Conservation (phyloP, 768 basidiomycete genomes). For the Terana coerulea region DNA sequence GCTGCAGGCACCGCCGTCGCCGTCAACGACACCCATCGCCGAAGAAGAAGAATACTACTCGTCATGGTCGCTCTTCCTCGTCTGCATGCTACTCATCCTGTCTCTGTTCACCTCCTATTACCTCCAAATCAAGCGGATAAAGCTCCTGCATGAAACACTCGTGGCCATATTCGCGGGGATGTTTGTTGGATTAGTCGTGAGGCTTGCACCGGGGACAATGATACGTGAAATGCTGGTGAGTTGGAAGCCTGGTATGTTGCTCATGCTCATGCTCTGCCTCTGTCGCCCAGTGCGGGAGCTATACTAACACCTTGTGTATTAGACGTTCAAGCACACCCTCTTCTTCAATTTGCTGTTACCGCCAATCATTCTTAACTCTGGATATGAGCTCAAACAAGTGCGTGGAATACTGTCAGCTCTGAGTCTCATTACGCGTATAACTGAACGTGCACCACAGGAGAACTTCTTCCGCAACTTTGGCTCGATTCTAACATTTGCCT, state of each 20-base stretch:
- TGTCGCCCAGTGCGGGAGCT: neutral
- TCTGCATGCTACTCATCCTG: constrained; percentile 87
- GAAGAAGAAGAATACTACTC: constrained; percentile 91
- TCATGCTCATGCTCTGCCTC: constrained; percentile 3
- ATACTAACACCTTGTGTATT: neutral
- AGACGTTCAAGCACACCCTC: constrained; percentile 96
- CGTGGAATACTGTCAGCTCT: constrained; percentile 20
- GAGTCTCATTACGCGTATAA: neutral
- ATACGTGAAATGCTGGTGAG: constrained; percentile 97
- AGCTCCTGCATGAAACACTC: constrained; percentile 93
- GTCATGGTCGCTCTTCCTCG: constrained; percentile 91
- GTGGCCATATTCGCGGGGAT: constrained; percentile 96
- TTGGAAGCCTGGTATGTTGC: constrained; percentile 12
- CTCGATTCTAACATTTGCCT: constrained; percentile 91
- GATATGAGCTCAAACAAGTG: constrained; percentile 96
- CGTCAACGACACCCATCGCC: constrained; percentile 20
- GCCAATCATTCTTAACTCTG: constrained; percentile 96
- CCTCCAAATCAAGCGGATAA: constrained; percentile 93
- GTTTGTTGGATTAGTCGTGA: constrained; percentile 88
- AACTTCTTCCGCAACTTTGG: constrained; percentile 99
- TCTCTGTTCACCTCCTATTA: constrained; percentile 98
- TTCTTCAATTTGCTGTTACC: constrained; percentile 98
- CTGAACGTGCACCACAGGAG: constrained; percentile 53
- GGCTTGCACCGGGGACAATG: constrained; percentile 88
- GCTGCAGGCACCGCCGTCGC: constrained; percentile 5